Evolutionary conservation across 2,329 filamentous ascomycete species (phyloP).

Genomic region (Mycosphaerella sp.): DNA sequence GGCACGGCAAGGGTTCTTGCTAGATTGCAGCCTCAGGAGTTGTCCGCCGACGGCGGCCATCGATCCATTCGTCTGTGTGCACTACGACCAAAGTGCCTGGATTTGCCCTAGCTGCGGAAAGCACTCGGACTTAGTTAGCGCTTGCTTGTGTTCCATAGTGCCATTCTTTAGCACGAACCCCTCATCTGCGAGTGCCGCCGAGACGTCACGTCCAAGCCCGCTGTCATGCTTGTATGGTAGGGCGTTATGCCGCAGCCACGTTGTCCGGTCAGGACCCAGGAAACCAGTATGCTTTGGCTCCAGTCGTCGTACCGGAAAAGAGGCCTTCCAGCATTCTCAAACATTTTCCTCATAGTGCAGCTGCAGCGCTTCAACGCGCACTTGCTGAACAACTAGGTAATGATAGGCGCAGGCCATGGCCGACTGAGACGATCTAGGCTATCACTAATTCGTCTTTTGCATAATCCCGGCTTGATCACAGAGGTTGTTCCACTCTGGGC

Average conservation of each 20-base stretch:
- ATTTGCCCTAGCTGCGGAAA: conserved; percentile 21
- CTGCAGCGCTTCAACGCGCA: conserved; percentile 21
- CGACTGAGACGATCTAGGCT: conserved; percentile 20
- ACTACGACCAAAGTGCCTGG: conserved; percentile 26
- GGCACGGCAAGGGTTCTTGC: too few relatives aligned
- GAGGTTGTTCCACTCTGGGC: neutral
- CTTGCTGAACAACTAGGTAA: conserved; percentile 17
- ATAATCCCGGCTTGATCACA: conserved; percentile 1
- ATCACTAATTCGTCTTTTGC: conserved; percentile 12
- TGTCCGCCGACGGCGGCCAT: too few relatives aligned
- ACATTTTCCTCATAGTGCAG: conserved; percentile 24
- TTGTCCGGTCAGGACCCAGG: conserved; percentile 19
- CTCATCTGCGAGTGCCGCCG: conserved; percentile 17
- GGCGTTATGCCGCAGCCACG: conserved; percentile 23
- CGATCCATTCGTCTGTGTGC: conserved; percentile 1
- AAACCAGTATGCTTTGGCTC: conserved; percentile 21
- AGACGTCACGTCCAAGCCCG: conserved; percentile 22
- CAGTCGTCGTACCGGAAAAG: conserved; percentile 23
- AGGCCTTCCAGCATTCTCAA: conserved; percentile 26
- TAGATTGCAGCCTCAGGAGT: too few relatives aligned
- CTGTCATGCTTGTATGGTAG: conserved; percentile 23
- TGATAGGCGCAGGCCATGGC: conserved; percentile 18
- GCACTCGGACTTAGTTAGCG: conserved; percentile 24
- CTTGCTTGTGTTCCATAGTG: conserved; percentile 15
- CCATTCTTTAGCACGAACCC: conserved; percentile 15